Base-by-base conservation (phyloP, 164 flowering plant species). In the Nymphaea colorata region DNA sequence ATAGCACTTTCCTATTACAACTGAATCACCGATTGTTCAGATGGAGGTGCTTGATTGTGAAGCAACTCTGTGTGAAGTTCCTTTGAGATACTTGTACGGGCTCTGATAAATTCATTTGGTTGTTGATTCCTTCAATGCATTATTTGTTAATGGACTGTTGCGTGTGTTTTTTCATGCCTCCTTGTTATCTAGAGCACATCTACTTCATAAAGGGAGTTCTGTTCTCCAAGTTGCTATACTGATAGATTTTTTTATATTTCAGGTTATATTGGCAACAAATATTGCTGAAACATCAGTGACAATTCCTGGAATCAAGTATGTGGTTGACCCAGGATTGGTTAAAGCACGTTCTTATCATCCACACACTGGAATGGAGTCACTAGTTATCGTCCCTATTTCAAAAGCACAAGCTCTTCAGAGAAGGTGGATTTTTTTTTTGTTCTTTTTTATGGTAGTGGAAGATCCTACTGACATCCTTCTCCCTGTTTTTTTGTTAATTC, bases 221-320 rank as follows among this genome's bases (percentile, higher is more conserved):
- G 57, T 51, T 10, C 14, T 51, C 14, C 57, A 10, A 8, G 8
- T 10, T 51, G 8, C 14, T 51, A 51, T 51, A 10, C 14, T 51
- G 57, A 4, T 3, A 51, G 8, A 51, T 61, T 62, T 25, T n/a
- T 7, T 61, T 65, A 12, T 64, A 45, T 71, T 69, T 57, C 64
- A 91, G 98, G 96, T 90, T 42, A 86, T 94, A 79, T 70, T 91
- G 79, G 95, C 96, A 45, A 94, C 99, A 70, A 91, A 94, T 79
- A 91, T 94, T 79, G 98, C 96, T 57, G 96, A 91, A 81, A 91
- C 99, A 73, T 94, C 97, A 12, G 89, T 94, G 68, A 90, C 98
- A 17, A 94, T 91, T 44, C 96, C 96, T 81, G 95, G 99, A 76
- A 88, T 94, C 73, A 89, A 82, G 83, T 94, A 87, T 77, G 99